These are phyloP conservation scores for Williopsis jadinii DNA, from an alignment of 1,139 yeast genomes.

Conservation along the genomic window DNA sequence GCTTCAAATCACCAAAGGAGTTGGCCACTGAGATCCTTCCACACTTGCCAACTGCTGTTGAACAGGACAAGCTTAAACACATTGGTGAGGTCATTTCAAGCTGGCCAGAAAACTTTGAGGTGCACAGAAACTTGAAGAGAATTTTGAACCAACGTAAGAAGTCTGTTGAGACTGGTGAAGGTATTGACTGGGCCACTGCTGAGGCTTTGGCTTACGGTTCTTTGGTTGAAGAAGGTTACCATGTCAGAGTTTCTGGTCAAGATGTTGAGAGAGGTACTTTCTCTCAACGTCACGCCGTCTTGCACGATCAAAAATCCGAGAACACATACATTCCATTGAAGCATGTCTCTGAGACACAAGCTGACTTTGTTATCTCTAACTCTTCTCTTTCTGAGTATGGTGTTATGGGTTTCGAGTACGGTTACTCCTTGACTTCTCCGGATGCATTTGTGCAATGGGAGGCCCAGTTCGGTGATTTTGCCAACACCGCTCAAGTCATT, in stretches of 20 bases:
- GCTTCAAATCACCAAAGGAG: slow-evolving; percentile 96
- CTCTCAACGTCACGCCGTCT: slow-evolving; percentile 98
- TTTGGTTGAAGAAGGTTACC: slow-evolving; percentile 86
- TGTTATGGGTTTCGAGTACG: slow-evolving; percentile 98
- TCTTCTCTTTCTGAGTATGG: slow-evolving; percentile 99
- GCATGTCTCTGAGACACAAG: slow-evolving; percentile 73
- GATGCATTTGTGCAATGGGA: slow-evolving; percentile 98
- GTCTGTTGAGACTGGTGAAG: slow-evolving; percentile 82
- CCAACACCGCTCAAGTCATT: slow-evolving; percentile 98
- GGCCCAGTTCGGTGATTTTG: slow-evolving; percentile 99
- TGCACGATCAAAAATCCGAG: slow-evolving; percentile 92
- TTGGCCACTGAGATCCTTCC: slow-evolving; percentile 93
- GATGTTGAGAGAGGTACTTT: slow-evolving; percentile 99
- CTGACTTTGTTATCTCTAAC: slow-evolving; percentile 82
- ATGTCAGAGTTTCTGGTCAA: slow-evolving; percentile 97
- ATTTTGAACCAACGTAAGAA: slow-evolving; percentile 83
- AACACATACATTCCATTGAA: slow-evolving; percentile 78
- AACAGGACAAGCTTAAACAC: slow-evolving; percentile 60
- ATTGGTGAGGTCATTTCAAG: slow-evolving; percentile 76
- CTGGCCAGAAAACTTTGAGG: slow-evolving; percentile 83
- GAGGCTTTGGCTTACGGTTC: slow-evolving; percentile 98
- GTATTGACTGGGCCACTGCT: slow-evolving; percentile 99
- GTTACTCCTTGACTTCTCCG: slow-evolving; percentile 96
- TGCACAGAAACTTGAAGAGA: slow-evolving; percentile 95
- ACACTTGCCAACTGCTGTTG: slow-evolving; percentile 92